A percentile compares a stretch with the other conserved stretches of the same genome.
Evolutionary conservation across 78 protist genomes (phyloP).

Genomic region (Speleostelium caveatum): DNA sequence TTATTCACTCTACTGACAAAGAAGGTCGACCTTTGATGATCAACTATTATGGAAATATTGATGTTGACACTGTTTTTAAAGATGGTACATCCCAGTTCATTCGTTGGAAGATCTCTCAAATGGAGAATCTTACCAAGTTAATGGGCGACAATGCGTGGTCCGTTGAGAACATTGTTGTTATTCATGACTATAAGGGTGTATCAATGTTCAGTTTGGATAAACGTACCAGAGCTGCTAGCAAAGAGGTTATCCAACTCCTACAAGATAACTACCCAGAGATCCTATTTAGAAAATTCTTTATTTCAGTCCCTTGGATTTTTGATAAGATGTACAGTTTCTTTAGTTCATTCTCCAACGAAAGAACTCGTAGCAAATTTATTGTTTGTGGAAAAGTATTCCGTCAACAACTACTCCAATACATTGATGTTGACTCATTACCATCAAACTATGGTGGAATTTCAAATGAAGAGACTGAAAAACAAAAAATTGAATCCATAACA

Average conservation of each 20-base stretch:
- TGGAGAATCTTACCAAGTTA: slow-evolving; percentile 22
- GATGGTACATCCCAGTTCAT: slow-evolving; percentile 35
- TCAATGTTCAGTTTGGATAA: slow-evolving; percentile 41
- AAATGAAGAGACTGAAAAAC: not conserved
- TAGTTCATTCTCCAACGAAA: slow-evolving; percentile 7
- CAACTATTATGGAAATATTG: slow-evolving; percentile 45
- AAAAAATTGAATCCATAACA: not conserved
- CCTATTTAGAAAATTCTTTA: slow-evolving; percentile 37
- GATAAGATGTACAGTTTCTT: slow-evolving; percentile 6
- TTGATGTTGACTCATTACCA: slow-evolving; percentile 16
- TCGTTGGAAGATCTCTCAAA: slow-evolving; percentile 51
- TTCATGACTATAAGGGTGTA: slow-evolving; percentile 65
- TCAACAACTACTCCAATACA: slow-evolving; percentile 18
- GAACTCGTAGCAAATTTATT: slow-evolving; percentile 53
- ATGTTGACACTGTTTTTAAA: slow-evolving; percentile 14
- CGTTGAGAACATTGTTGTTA: slow-evolving; percentile 16
- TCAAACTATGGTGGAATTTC: slow-evolving; percentile 15
- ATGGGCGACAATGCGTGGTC: not conserved
- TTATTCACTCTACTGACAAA: slow-evolving; percentile 21
- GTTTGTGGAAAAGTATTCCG: slow-evolving; percentile 17
- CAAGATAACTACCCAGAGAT: slow-evolving; percentile 72
- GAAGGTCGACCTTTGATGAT: slow-evolving; percentile 55
- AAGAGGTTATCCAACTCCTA: slow-evolving; percentile 4
- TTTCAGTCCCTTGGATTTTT: slow-evolving; percentile 39
- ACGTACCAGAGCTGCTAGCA: slow-evolving; percentile 16